Evolutionary conservation across 768 basidiomycete genomes (phyloP).

Genomic region (Auriscalpium microsporum): DNA sequence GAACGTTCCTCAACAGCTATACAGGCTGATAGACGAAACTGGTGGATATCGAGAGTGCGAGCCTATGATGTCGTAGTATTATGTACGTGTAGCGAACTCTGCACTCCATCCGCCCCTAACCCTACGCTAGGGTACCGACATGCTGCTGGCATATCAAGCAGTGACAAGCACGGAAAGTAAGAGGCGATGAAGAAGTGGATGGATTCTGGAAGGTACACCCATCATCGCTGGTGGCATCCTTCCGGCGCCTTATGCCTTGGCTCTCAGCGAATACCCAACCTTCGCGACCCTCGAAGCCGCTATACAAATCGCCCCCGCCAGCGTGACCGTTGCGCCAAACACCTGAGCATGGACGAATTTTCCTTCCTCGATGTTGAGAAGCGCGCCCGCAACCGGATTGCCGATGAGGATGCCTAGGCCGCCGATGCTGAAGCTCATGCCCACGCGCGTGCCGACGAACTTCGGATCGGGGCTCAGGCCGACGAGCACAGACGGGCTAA

Average conservation of each 20-base stretch:
- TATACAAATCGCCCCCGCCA: not conserved
- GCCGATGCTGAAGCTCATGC: slow-evolving; percentile 15
- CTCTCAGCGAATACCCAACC: not conserved
- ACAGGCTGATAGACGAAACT: too few relatives aligned
- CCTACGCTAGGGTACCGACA: too few relatives aligned
- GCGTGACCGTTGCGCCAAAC: slow-evolving; percentile 3
- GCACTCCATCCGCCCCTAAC: too few relatives aligned
- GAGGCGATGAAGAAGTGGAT: too few relatives aligned
- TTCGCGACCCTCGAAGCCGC: not conserved
- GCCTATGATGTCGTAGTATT: too few relatives aligned
- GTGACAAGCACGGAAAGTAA: too few relatives aligned
- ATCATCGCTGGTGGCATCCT: too few relatives aligned
- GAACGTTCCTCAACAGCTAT: too few relatives aligned
- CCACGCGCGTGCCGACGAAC: slow-evolving; percentile 17
- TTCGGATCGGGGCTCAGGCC: slow-evolving; percentile 4
- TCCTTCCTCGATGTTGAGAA: slow-evolving; percentile 5
- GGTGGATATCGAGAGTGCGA: too few relatives aligned
- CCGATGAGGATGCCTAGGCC: slow-evolving; percentile 15
- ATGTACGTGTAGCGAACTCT: too few relatives aligned
- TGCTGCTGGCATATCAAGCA: too few relatives aligned
- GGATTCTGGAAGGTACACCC: too few relatives aligned
- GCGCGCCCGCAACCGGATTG: slow-evolving; percentile 16
- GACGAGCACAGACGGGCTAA: slow-evolving; percentile 3
- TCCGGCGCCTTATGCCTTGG: slow-evolving; percentile 1
- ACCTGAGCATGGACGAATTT: slow-evolving; percentile 7